Evolutionary conservation across 1,284 basidiomycete species (phyloP).

Genomic region (Sanghuangporus baumii): DNA sequence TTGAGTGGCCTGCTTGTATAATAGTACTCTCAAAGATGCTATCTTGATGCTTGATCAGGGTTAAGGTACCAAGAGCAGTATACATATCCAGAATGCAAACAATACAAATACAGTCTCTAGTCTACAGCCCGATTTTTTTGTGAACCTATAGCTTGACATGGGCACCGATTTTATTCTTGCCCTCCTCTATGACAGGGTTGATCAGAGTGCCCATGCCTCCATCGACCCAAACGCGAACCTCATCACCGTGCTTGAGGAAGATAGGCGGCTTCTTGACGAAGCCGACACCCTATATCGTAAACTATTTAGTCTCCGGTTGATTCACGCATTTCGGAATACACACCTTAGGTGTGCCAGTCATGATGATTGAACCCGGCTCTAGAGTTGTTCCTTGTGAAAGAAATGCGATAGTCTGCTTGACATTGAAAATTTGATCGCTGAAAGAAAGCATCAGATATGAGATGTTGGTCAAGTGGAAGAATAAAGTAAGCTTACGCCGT

Average conservation of each 20-base stretch:
- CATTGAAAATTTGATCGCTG: conserved; percentile 70
- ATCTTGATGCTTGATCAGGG: not conserved
- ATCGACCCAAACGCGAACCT: conserved; percentile 60
- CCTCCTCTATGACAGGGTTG: conserved; percentile 70
- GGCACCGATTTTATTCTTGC: conserved; percentile 18
- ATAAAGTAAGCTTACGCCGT: conserved; percentile 47
- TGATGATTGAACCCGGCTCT: conserved; percentile 73
- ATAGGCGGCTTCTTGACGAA: conserved; percentile 66
- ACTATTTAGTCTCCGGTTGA: conserved; percentile 17
- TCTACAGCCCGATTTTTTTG: not conserved
- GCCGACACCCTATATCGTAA: conserved; percentile 50
- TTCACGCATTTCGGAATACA: conserved; percentile 5
- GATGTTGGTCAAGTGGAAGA: conserved; percentile 20
- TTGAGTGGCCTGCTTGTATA: not conserved
- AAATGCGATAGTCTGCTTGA: conserved; percentile 69
- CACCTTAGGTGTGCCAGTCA: conserved; percentile 65
- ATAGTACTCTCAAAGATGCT: not conserved
- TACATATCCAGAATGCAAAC: not conserved
- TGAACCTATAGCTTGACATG: conserved; percentile 31
- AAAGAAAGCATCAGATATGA: not conserved
- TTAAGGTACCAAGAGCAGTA: not conserved
- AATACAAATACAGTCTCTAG: not conserved
- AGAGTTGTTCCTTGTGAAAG: conserved; percentile 86
- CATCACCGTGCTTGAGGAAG: conserved; percentile 74
- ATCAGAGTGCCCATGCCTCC: conserved; percentile 67